Base-by-base conservation (phyloP, 345 rosid genomes). In the Draba incana region DNA sequence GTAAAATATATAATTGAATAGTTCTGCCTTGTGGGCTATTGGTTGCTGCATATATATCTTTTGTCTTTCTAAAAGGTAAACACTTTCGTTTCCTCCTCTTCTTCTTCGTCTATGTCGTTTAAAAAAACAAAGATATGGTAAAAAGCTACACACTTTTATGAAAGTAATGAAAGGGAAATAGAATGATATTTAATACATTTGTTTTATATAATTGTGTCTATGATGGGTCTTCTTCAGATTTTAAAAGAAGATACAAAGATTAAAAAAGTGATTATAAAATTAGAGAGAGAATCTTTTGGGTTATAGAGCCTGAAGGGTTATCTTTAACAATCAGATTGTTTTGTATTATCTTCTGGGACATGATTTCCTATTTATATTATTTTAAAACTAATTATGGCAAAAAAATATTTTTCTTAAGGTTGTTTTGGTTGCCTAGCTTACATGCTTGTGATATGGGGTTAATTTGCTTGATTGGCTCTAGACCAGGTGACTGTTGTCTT, bases 121-220 rank as follows among this genome's bases (percentile, higher is more conserved):
- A 25, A 72, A 57, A 44, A 72, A 57, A 44, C 16, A 72, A 64
- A 63, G 24, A 64, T 72, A 56, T 64, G 42, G 51, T 49, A 4
- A 11, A 63, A 71, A 64, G 70, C 41, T 37, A 56, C 35, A 71
- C 44, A 64, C 69, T 71, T 69, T 64, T 71, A 43, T 71, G 64
- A 71, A 71, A 71, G 75, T 52, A 53, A 42, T 42, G 69, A 62
- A 70, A 62, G 41, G 55, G 46, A 62, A 62, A 70, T 28, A 53
- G 37, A 62, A 60, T 53, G 41, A 44, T 62, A 58, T 56, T 33
- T 46, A 57, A 56, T 68, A 48, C 23, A 39, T 39, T 13, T 69
- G 15, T 38, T 33, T 33, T 12, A 49, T 60, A 60, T 8, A 60
- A 35, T 27, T 20, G 44, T 33, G 42, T 66, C 31, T 47, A 62